These are phyloP conservation scores for Eutrema yunnanense DNA, from an alignment of 345 rosid species.

Conservation along the genomic window DNA sequence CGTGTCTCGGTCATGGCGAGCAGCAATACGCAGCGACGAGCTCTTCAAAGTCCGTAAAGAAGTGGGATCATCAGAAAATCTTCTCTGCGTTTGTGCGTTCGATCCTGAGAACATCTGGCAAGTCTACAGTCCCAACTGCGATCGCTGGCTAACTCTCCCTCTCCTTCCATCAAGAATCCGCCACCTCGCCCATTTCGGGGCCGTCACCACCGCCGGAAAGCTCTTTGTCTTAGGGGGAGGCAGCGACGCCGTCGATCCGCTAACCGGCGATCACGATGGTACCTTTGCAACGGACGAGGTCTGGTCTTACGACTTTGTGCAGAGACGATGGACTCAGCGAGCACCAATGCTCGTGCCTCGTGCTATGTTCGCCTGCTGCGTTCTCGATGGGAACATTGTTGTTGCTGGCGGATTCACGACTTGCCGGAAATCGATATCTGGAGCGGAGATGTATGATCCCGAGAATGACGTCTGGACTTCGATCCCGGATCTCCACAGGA, in stretches of 20 bases:
- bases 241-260: constrained; percentile 88
- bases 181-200: constrained; percentile 86
- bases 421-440: constrained; percentile 81
- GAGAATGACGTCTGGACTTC: constrained; percentile 71
- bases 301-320: constrained; percentile 85
- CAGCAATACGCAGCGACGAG: constrained; percentile 66
- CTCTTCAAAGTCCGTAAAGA: constrained; percentile 72
- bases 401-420: constrained; percentile 95
- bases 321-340: constrained; percentile 55
- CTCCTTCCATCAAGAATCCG: constrained; percentile 78
- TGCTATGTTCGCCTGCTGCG: constrained; percentile 93
- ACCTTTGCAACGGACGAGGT: constrained; percentile 90
- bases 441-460: constrained; percentile 90
- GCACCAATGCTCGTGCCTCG: constrained; percentile 91
- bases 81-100: constrained; percentile 78
- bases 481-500: constrained; percentile 76
- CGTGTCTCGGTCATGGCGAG: constrained; percentile 94
- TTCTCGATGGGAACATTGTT: constrained; percentile 74
- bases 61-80: constrained; percentile 59
- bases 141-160: constrained; percentile 89
- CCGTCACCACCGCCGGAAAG: constrained; percentile 55
- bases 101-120: constrained; percentile 97
- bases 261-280: constrained; percentile 92
- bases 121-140: constrained; percentile 73
- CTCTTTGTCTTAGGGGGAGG: constrained; percentile 94